Percentiles rank a stretch among this genome's conserved stretches.
phyloP scores from a whole-genome alignment of 2,329 filamentous ascomycete species.

The Pseudogymnoascus verrucosus region DNA sequence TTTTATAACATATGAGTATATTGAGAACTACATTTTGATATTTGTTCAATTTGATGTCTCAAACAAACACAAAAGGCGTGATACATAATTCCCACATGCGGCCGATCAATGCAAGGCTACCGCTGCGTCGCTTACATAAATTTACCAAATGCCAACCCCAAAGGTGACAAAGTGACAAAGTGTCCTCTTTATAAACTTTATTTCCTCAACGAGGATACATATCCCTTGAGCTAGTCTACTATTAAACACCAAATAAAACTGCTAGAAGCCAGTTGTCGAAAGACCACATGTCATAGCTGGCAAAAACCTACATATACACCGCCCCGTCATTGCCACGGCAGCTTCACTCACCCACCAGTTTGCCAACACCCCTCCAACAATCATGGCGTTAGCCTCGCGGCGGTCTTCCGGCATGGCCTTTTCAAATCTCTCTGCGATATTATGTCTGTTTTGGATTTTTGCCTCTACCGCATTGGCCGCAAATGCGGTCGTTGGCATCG shows the following conservation, averaged over 20 bases:
- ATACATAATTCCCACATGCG: not conserved
- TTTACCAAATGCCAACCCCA: slow-evolving; percentile 8
- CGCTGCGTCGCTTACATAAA: slow-evolving; percentile 3
- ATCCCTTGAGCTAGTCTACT: not conserved
- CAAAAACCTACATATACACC: slow-evolving; percentile 6
- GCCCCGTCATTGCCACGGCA: slow-evolving; percentile 1
- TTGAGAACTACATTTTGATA: not conserved
- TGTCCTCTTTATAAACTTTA: slow-evolving; percentile 8
- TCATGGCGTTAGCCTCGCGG: slow-evolving; percentile 4
- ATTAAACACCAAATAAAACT: slow-evolving; percentile 2
- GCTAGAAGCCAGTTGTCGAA: slow-evolving; percentile 7
- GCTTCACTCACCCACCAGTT: slow-evolving; percentile 5
- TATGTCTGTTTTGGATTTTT: slow-evolving; percentile 28
- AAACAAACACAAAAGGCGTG: not conserved
- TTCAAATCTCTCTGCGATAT: slow-evolving; percentile 19
- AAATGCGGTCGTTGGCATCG: slow-evolving; percentile 79
- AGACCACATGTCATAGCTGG: slow-evolving; percentile 6
- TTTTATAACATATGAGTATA: not conserved
- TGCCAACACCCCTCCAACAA: slow-evolving; percentile 5
- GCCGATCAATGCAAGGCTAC: slow-evolving; percentile 1
- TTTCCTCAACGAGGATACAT: slow-evolving; percentile 7
- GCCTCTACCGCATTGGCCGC: slow-evolving; percentile 29
- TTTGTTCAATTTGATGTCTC: not conserved
- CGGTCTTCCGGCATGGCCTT: slow-evolving; percentile 11
- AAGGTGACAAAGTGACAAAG: slow-evolving; percentile 8